Percentiles rank a stretch among this genome's conserved stretches.
These are phyloP conservation scores for Xylaria sp. DNA, from an alignment of 2,329 filamentous ascomycete genomes.

Conservation along the genomic window DNA sequence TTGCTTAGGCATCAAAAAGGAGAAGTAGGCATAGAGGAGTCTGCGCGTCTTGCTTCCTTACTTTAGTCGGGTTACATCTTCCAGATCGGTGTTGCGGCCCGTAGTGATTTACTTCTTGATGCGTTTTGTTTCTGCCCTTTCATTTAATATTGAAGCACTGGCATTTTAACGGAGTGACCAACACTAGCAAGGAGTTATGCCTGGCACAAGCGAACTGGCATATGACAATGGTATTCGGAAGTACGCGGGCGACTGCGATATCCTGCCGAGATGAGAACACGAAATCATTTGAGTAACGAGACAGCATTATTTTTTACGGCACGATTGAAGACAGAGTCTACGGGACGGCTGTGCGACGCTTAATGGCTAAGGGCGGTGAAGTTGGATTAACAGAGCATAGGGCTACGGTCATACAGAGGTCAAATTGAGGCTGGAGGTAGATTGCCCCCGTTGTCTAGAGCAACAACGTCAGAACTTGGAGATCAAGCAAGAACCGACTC, in stretches of 20 bases:
- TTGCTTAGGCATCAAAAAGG: conserved; percentile 48
- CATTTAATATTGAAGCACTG: conserved; percentile 23
- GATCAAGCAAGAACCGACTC: conserved; percentile 7
- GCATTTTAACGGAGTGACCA: conserved; percentile 21
- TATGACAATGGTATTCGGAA: conserved; percentile 19
- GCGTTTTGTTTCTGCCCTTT: conserved; percentile 16
- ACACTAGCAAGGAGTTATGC: conserved; percentile 19
- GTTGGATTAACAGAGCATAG: conserved; percentile 6
- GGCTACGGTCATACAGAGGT: conserved; percentile 27
- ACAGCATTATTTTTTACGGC: conserved; percentile 20
- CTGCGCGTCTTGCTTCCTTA: conserved; percentile 38
- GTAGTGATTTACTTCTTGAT: conserved; percentile 24
- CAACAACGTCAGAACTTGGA: conserved; percentile 20
- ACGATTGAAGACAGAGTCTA: conserved; percentile 15
- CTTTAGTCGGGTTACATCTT: conserved; percentile 41
- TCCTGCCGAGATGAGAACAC: conserved; percentile 33
- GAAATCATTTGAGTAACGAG: conserved; percentile 28
- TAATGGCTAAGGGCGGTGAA: conserved; percentile 26
- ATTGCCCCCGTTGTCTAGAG: conserved; percentile 27
- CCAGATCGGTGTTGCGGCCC: conserved; percentile 36
- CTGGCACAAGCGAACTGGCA: conserved; percentile 25
- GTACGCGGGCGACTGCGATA: conserved; percentile 20
- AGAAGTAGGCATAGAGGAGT: conserved; percentile 48
- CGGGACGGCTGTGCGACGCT: conserved; percentile 20
- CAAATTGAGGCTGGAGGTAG: conserved; percentile 32